Conservation (phyloP, 768 basidiomycete species). For the Suillus weaverae region DNA sequence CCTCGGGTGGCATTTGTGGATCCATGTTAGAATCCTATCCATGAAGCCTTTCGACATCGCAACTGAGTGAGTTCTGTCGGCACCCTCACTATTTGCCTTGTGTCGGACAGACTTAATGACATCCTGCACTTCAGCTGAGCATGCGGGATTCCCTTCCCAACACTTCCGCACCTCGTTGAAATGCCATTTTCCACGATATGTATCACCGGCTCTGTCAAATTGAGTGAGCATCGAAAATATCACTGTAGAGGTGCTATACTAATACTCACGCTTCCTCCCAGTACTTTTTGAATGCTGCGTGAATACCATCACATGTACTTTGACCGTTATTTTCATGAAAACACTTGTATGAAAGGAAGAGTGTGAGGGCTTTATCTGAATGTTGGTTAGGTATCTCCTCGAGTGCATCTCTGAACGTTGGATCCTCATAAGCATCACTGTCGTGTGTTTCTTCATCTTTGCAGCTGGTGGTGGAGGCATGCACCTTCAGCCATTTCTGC, state of each 20-base stretch:
- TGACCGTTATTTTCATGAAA: conserved; percentile 3
- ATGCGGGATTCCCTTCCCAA: not conserved
- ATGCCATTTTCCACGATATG: not conserved
- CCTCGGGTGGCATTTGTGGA: not conserved
- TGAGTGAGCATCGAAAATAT: not conserved
- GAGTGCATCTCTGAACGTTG: not conserved
- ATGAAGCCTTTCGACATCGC: conserved; percentile 10
- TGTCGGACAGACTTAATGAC: not conserved
- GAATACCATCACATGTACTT: not conserved
- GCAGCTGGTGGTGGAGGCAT: too few relatives aligned
- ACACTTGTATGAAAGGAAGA: not conserved
- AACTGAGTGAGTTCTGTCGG: not conserved
- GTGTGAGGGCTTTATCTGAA: conserved; percentile 1
- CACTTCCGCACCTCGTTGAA: not conserved
- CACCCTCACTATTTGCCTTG: not conserved
- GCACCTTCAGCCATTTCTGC: not conserved
- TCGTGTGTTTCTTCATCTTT: not conserved
- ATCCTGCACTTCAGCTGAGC: not conserved
- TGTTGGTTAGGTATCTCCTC: not conserved
- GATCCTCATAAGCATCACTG: not conserved
- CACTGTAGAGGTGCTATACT: too few relatives aligned
- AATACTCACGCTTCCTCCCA: not conserved
- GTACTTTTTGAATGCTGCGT: conserved; percentile 1
- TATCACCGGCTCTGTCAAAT: not conserved
- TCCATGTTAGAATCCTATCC: conserved; percentile 5